A percentile compares a stretch with the other conserved stretches of the same genome.
These are phyloP conservation scores for Panicum hallii DNA, from an alignment of 202 grass and related monocot genomes.

Conservation along the genomic window DNA sequence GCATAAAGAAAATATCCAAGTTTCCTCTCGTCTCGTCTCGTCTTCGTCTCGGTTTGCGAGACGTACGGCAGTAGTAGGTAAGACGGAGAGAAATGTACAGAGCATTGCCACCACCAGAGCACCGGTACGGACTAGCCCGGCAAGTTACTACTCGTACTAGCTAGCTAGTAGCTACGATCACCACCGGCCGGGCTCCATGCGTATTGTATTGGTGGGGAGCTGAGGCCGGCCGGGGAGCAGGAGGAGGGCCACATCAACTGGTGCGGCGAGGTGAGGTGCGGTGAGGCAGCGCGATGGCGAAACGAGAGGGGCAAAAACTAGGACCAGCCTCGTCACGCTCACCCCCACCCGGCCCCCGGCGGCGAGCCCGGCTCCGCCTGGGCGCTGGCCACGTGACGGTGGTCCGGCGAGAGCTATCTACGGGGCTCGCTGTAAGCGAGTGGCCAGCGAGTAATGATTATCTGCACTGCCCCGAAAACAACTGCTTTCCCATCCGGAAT, in stretches of 20 bases:
- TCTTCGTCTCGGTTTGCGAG: background rate
- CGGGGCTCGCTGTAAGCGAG: background rate
- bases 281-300: background rate
- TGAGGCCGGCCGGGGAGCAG: background rate
- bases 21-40: background rate
- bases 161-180: too few species aligned
- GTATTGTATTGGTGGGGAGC: background rate
- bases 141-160: background rate
- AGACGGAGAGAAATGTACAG: background rate
- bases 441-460: conserved; percentile 20
- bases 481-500: conserved; percentile 43
- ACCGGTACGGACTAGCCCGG: background rate
- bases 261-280: background rate
- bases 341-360: background rate
- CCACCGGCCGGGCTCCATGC: background rate
- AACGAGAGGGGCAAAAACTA: conserved; percentile 43
- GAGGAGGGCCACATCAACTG: conserved; percentile 30
- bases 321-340: conserved; percentile 39
- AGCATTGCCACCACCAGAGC: background rate
- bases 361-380: conserved; percentile 27
- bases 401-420: conserved; percentile 49
- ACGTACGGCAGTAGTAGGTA: too few species aligned
- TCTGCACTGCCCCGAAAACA: conserved; percentile 42
- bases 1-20: conserved; percentile 19
- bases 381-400: conserved; percentile 58